Conservation (phyloP, 768 basidiomycete species). For the Mycena latifolia region DNA sequence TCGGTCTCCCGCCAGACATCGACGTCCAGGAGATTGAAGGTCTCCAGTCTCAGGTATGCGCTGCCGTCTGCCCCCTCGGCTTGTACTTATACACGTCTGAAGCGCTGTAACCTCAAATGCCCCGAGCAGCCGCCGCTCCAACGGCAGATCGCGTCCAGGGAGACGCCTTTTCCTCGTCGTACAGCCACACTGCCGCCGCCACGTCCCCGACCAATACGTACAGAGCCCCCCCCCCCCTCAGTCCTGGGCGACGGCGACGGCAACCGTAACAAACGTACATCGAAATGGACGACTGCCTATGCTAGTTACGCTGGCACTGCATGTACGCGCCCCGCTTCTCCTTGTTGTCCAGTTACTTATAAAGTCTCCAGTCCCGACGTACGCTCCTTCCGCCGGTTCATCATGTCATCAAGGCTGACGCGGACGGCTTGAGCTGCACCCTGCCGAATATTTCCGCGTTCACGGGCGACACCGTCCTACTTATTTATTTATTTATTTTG, state of each 20-base stretch:
- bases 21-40: conserved; percentile 31
- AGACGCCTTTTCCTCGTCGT: background rate
- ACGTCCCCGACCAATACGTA: background rate
- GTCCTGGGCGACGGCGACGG: conserved; percentile 44
- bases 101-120: conserved; percentile 35
- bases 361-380: background rate
- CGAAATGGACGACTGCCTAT: conserved; percentile 42
- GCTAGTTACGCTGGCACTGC: conserved; percentile 36
- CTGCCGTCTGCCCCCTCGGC: conserved; percentile 28
- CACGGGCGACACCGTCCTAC: conserved; percentile 39
- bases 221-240: conserved; percentile 39
- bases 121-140: conserved; percentile 20
- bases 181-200: background rate
- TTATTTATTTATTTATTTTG: conserved; percentile 1
- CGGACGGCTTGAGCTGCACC: conserved; percentile 30
- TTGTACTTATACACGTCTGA: conserved; percentile 21
- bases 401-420: conserved; percentile 37
- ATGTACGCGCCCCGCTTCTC: conserved; percentile 14
- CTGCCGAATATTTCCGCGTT: conserved; percentile 34
- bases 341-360: background rate
- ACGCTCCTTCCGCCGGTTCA: conserved; percentile 14
- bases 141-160: conserved; percentile 21
- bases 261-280: conserved; percentile 42
- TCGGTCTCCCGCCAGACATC: conserved; percentile 38
- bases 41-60: conserved; percentile 33